Evolutionary conservation across 106 monocot genomes (phyloP), one percentile per base, ranked within the genome.

Genomic region (Allium fistulosum): DNA sequence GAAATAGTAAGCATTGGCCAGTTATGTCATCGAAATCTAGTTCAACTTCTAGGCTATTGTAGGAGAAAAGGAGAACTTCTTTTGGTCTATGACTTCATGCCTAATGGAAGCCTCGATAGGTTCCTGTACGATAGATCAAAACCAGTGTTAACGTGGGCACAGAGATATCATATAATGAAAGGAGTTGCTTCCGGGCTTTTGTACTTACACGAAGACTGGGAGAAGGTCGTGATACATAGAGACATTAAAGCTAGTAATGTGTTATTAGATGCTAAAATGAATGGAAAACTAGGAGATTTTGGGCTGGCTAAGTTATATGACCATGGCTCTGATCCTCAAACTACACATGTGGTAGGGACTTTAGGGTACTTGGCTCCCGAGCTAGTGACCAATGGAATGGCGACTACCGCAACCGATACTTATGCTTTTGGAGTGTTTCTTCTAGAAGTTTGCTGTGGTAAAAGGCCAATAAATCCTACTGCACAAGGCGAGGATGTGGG

Each of bases 151-250:
- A n/a, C 8, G 10, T 72, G 63, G 62, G 49, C 8, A 2, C 62
- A 72, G 9, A 48, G 72, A 16, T 72, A 62, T 18, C 62, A 27
- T 6, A 63, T 72, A 27, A 28, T 72, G 28, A 62, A 53, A 51
- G 72, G 72, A 9, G 37, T 72, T 1, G 71, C 71, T 2, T 17
- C 61, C 11, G 71, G 60, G 7, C 48, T 71, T 8, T 14, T 71
- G 46, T 71, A 71, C 57, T 61, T 71, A 6, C 71, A 71, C 17
- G 71, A 71, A 48, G 71, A 71, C 9, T 71, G 71, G 71, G 71
- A 70, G 70, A 27, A 70, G 9, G 70, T 70, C 13, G 70, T 70
- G 0, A 26, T 72, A n/a, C 71, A 72, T 22, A 18, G 71, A 27
- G 71, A 72, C 18, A 18, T 72, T 22, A 72, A 72, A 51, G 17